Base-by-base conservation (phyloP, 345 rosid species). In the Orychophragmus violaceus region DNA sequence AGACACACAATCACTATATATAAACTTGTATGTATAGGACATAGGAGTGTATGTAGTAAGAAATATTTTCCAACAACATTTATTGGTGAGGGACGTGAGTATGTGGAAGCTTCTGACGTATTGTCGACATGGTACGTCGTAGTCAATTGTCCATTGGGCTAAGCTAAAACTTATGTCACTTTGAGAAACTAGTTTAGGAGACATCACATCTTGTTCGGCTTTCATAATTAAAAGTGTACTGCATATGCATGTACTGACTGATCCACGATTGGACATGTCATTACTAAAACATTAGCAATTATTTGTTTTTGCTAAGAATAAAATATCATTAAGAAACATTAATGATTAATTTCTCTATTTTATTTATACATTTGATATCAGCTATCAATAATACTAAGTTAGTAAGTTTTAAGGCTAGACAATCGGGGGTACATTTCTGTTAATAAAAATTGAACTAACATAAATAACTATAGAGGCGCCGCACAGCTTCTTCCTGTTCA, bases 201-300 rank as follows among this genome's bases (percentile, higher is more conserved):
- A 62, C 63, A 71, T 71, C 63, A 70, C 69, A 70, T 70, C 68
- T 5, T 17, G n/a, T 23, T 53, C 74, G 53, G 61, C 25, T 44
- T 45, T 32, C 23, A 2, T 48, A 9, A 41, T 41, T 27, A 62
- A 6, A 48, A 30, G 30, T 19, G 44, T 62, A 19, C 62, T 51
- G 16, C 27, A 53, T 52, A 45, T 62, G 17, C n/a, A n/a, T n/a
- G n/a, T n/a, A n/a, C n/a, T n/a, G n/a, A n/a, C 48, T 53, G 46
- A 32, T 12, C 17, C 30, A 32, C 33, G 69, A 70, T 62, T 53
- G 63, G 75, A 71, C 63, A 54, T 53, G 4, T 54, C 75, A 24
- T 32, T 42, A 30, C 74, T 63, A 28, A 59, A 59, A 59, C 29
- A 59, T 59, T 68, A 12, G 22, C n/a, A n/a, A n/a, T n/a, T n/a